These are phyloP conservation scores for Suillus lakei DNA, from an alignment of 768 basidiomycete species.

Conservation along the genomic window DNA sequence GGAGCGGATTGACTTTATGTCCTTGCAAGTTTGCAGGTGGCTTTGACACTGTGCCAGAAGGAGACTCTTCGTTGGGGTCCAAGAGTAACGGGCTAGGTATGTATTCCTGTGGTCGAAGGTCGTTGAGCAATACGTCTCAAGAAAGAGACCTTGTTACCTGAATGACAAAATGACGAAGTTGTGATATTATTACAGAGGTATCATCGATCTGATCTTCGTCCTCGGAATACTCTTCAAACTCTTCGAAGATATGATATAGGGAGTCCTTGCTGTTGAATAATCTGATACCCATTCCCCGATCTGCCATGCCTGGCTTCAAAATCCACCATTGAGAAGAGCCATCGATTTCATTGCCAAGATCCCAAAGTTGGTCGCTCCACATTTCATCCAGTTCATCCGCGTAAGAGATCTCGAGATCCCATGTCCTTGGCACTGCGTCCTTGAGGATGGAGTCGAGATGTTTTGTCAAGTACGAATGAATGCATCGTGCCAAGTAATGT, in stretches of 20 bases:
- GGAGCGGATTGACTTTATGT: constrained; percentile 56
- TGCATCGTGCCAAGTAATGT: constrained; percentile 82
- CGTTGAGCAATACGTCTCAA: constrained; percentile 10
- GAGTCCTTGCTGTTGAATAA: constrained; percentile 81
- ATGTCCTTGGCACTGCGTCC: constrained; percentile 70
- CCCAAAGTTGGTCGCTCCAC: constrained; percentile 92
- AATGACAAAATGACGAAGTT: constrained; percentile 93
- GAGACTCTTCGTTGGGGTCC: constrained; percentile 58
- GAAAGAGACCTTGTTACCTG: constrained; percentile 59
- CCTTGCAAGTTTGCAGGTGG: constrained; percentile 41
- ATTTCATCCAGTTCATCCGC: constrained; percentile 95
- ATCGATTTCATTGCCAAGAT: constrained; percentile 70
- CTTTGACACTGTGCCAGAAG: constrained; percentile 29
- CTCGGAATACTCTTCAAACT: constrained; percentile 69
- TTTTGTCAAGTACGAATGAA: constrained; percentile 76
- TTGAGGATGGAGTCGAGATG: constrained; percentile 60
- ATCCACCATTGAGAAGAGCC: constrained; percentile 77
- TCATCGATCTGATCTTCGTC: constrained; percentile 48
- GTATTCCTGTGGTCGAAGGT: constrained; percentile 70
- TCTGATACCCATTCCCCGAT: constrained; percentile 93
- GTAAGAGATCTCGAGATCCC: constrained; percentile 84
- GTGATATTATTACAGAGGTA: constrained; percentile 77
- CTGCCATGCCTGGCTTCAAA: constrained; percentile 96
- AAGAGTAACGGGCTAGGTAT: constrained; percentile 76
- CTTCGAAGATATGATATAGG: constrained; percentile 75